Evolutionary conservation across 495 filamentous ascomycete species (phyloP).

Genomic region (Aspergillus olivimuriae): DNA sequence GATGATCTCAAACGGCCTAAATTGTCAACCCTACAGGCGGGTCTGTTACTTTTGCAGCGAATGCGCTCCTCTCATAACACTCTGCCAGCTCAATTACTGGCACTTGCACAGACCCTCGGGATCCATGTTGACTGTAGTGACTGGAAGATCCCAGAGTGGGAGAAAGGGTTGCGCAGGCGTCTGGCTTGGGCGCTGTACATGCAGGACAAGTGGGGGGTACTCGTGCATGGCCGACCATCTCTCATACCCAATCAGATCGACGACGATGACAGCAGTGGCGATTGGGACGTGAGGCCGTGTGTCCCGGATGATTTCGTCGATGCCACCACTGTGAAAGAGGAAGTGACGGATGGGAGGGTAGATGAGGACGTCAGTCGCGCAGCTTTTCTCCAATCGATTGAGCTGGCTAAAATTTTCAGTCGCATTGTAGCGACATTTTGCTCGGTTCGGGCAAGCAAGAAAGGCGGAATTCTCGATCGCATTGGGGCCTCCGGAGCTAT

Average conservation of each 20-base stretch:
- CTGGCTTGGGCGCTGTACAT: conserved; percentile 82
- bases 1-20: conserved; percentile 63
- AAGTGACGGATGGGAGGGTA: conserved; percentile 41
- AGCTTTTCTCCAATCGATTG: conserved; percentile 63
- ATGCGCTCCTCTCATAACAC: conserved; percentile 7
- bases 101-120: conserved; percentile 73
- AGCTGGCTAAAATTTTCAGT: conserved; percentile 66
- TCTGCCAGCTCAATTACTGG: conserved; percentile 44
- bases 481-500: conserved; percentile 45
- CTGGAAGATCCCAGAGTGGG: conserved; percentile 80
- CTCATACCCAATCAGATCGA: conserved; percentile 56
- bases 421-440: conserved; percentile 79
- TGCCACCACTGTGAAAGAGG: conserved; percentile 47
- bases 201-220: conserved; percentile 84
- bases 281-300: conserved; percentile 10
- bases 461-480: conserved; percentile 17
- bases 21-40: conserved; percentile 74
- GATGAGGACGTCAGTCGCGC: conserved; percentile 64
- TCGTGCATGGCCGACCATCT: conserved; percentile 80
- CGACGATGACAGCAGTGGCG: conserved; percentile 48
- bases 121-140: conserved; percentile 72
- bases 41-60: conserved; percentile 70
- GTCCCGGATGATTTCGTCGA: conserved; percentile 56
- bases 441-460: conserved; percentile 50
- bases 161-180: conserved; percentile 69